Evolutionary conservation across 306 rosid genomes (phyloP).

Genomic region (Vigna trinervia): DNA sequence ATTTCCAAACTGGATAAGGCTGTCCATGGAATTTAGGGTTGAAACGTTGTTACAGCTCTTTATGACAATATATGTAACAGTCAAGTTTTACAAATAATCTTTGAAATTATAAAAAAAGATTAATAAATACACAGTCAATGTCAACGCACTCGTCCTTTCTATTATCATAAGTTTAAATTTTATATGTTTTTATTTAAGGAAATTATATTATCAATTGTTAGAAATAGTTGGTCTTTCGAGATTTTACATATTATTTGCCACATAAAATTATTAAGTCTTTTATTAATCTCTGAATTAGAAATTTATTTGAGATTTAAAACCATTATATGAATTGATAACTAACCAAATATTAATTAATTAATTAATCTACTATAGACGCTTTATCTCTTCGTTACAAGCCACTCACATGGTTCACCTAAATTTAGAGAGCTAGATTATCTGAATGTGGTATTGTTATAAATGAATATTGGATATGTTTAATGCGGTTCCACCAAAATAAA

Average conservation of each 20-base stretch:
- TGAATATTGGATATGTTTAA: neutral
- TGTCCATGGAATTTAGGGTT: neutral
- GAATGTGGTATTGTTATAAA: neutral
- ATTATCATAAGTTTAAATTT: no score
- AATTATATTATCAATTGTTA: no score
- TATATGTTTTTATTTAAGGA: no score
- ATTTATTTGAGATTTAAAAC: no score
- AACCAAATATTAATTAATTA: neutral
- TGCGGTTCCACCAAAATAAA: neutral
- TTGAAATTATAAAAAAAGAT: no score
- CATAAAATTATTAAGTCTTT: neutral
- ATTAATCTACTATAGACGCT: neutral
- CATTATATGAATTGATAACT: neutral
- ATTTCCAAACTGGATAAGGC: constrained; percentile 29
- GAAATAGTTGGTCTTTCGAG: no score
- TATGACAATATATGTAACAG: no score
- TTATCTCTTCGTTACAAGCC: neutral
- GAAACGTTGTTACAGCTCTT: no score
- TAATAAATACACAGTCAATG: no score
- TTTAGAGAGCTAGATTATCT: neutral
- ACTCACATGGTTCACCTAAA: neutral
- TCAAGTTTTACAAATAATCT: no score
- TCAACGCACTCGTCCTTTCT: no score
- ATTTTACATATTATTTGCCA: neutral
- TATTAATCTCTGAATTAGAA: neutral